Percentiles rank a stretch among this genome's conserved stretches.
phyloP scores from a whole-genome alignment of 1,139 yeast genomes.

The Yamadazyma sp. region DNA sequence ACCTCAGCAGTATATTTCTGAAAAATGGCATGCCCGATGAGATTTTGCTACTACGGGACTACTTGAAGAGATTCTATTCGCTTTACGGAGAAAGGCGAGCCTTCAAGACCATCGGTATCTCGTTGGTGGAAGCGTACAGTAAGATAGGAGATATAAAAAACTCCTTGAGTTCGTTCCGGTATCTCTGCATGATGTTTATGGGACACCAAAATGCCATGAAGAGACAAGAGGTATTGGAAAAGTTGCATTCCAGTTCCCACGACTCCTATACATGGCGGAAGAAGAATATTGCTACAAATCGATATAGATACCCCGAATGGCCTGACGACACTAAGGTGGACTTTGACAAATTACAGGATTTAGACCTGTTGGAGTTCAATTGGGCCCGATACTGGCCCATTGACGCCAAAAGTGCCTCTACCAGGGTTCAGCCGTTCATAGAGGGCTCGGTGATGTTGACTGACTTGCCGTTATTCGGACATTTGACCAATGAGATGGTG shows the following conservation, averaged over 20 bases:
- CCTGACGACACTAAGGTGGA: conserved; percentile 15
- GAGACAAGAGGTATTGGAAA: conserved; percentile 7
- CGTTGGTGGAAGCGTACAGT: conserved; percentile 35
- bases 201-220: conserved; percentile 12
- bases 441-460: conserved; percentile 24
- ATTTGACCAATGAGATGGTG: conserved; percentile 21
- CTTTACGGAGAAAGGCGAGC: conserved; percentile 27
- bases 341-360: conserved; percentile 23
- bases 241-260: conserved; percentile 9
- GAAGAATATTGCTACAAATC: conserved; percentile 21
- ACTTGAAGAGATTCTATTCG: conserved; percentile 42
- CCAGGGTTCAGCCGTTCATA: conserved; percentile 18
- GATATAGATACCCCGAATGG: conserved; percentile 11
- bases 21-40: conserved; percentile 26
- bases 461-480: conserved; percentile 34
- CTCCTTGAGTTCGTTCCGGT: conserved; percentile 28
- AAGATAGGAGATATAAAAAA: conserved; percentile 19
- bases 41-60: conserved; percentile 31
- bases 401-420: conserved; percentile 20
- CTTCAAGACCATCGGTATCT: conserved; percentile 27
- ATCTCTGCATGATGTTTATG: conserved; percentile 19
- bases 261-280: conserved; percentile 24
- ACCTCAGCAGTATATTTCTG: conserved; percentile 29
- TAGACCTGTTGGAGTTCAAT: conserved; percentile 11
- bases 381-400: conserved; percentile 26